Percentiles rank a stretch among this genome's conserved stretches.
Conservation (phyloP, 208 protist genomes). For the Entamoeba nuttalli region DNA sequence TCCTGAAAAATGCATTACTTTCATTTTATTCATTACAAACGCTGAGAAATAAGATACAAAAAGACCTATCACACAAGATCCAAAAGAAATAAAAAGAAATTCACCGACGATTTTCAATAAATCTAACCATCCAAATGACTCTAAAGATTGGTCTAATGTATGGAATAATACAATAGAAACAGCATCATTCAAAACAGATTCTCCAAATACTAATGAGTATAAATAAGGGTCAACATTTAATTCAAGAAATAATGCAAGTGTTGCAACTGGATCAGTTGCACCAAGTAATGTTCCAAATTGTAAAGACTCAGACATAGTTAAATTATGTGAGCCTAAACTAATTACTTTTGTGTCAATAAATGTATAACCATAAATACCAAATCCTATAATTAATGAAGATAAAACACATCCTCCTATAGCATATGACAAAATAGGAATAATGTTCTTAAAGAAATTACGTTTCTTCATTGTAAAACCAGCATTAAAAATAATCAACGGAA, state of each 20-base stretch:
- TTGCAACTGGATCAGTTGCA: slow-evolving; percentile 33
- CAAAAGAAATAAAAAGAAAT: slow-evolving; percentile 3
- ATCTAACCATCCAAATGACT: background rate
- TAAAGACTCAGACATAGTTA: background rate
- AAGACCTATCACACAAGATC: background rate
- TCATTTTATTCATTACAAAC: background rate
- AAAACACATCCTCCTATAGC: slow-evolving; percentile 19
- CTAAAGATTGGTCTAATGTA: background rate
- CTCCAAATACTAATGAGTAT: slow-evolving; percentile 21
- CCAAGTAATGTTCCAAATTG: slow-evolving; percentile 22
- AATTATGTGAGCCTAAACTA: background rate
- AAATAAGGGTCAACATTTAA: slow-evolving; percentile 8
- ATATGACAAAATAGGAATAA: slow-evolving; percentile 12
- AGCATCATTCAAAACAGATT: slow-evolving; percentile 33
- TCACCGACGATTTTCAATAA: background rate
- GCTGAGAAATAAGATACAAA: background rate
- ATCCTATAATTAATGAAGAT: slow-evolving; percentile 18
- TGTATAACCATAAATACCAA: background rate
- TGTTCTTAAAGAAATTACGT: slow-evolving; percentile 21
- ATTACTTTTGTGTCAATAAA: background rate
- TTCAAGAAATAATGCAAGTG: slow-evolving; percentile 13
- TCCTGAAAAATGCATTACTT: background rate
- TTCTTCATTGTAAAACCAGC: slow-evolving; percentile 27
- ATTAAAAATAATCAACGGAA: slow-evolving; percentile 33
- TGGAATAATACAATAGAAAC: slow-evolving; percentile 26